These are phyloP conservation scores for Geum urbanum DNA, from an alignment of 306 rosid species.

Conservation along the genomic window DNA sequence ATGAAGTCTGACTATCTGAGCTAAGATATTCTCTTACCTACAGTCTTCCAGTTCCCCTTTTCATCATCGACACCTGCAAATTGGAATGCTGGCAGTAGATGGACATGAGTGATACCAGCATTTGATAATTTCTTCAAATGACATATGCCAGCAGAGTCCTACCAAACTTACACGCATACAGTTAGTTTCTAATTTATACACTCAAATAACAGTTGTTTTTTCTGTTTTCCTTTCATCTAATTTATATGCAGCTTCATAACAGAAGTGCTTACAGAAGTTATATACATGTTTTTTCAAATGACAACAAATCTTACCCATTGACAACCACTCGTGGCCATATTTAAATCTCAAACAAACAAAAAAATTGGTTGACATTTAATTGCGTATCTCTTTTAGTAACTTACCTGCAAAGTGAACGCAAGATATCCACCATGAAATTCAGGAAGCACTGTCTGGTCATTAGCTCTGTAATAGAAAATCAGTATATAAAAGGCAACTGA, in stretches of 20 bases:
- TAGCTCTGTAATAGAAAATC: constrained; percentile 49
- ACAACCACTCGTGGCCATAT: not conserved
- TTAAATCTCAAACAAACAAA: no score
- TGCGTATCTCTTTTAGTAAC: not conserved
- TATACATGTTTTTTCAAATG: not conserved
- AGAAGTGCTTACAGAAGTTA: not conserved
- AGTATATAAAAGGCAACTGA: constrained; percentile 9
- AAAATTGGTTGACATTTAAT: not conserved
- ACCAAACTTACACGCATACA: constrained; percentile 30
- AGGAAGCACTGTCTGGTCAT: constrained; percentile 59
- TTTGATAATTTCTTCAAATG: constrained; percentile 80
- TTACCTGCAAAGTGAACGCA: constrained; percentile 79
- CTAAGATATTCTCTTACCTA: constrained; percentile 47
- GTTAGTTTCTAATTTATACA: constrained; percentile 19
- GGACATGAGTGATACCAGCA: constrained; percentile 84
- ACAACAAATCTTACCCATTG: not conserved
- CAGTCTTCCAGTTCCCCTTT: constrained; percentile 71
- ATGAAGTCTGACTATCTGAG: constrained; percentile 9
- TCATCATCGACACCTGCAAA: constrained; percentile 87
- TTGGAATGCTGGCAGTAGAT: constrained; percentile 84
- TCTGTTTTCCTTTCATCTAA: constrained; percentile 7
- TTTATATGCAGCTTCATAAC: not conserved
- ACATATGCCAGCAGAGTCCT: constrained; percentile 73
- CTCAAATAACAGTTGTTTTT: constrained; percentile 2
- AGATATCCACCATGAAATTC: constrained; percentile 84